Evolutionary conservation across 2,329 filamentous ascomycete species (phyloP).

Genomic region (Arthrobotrys entomopaga): DNA sequence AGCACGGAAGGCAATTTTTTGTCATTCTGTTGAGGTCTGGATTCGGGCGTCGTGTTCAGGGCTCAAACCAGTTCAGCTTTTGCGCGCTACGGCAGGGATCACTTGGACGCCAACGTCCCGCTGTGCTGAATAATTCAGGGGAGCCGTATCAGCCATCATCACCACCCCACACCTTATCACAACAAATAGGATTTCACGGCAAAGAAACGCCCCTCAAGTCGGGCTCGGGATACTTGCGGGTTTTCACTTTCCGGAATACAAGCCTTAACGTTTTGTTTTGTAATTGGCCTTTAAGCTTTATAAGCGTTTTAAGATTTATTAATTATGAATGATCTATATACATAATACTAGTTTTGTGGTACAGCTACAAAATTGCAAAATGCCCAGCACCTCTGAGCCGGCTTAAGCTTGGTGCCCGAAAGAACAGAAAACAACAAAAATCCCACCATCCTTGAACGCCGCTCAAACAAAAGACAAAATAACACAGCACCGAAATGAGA

Average conservation of each 20-base stretch:
- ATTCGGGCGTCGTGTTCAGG: not conserved
- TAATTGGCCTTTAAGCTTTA: too few relatives aligned
- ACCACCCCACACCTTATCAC: not conserved
- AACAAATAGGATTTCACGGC: constrained; percentile 3
- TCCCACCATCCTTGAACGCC: constrained; percentile 16
- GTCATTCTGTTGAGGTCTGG: not conserved
- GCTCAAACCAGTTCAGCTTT: not conserved
- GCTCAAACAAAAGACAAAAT: constrained; percentile 4
- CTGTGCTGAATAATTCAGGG: not conserved
- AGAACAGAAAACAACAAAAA: not conserved
- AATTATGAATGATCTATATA: constrained; percentile 11
- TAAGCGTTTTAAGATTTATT: too few relatives aligned
- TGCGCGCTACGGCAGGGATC: not conserved
- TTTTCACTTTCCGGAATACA: too few relatives aligned
- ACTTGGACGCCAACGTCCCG: constrained; percentile 3
- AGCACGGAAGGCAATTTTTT: not conserved
- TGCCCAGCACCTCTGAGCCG: not conserved
- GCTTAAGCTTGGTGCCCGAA: not conserved
- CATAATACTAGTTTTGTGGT: not conserved
- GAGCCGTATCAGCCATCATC: constrained; percentile 9
- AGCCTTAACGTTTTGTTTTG: too few relatives aligned
- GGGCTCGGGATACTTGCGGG: too few relatives aligned
- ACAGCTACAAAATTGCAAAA: not conserved
- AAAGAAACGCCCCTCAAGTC: not conserved
- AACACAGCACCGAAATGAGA: constrained; percentile 7